phyloP scores from a whole-genome alignment of 768 basidiomycete species.

The Termitomyces sp. region DNA sequence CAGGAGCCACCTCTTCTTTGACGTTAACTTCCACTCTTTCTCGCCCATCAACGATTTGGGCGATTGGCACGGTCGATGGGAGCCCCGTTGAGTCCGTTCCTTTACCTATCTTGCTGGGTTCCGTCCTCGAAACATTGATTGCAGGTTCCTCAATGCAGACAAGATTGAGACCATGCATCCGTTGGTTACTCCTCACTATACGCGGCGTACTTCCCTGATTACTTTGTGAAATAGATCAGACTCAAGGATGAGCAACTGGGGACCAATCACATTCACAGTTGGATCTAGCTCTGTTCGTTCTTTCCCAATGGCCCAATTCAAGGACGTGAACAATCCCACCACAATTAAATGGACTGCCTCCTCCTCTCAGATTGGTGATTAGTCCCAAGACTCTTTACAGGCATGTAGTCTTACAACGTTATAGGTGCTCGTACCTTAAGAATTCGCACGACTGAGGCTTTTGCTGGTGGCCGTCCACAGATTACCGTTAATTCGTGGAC shows the following conservation, averaged over 20 bases:
- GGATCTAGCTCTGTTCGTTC: conserved; percentile 30
- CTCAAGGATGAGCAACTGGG: conserved; percentile 40
- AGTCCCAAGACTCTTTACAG: neutral
- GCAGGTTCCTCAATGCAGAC: conserved; percentile 43
- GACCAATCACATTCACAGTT: conserved; percentile 40
- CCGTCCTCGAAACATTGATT: neutral
- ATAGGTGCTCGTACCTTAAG: conserved; percentile 39
- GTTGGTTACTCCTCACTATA: conserved; percentile 18
- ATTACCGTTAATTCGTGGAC: conserved; percentile 40
- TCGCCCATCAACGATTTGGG: conserved; percentile 35
- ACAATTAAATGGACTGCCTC: conserved; percentile 37
- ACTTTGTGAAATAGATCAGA: conserved; percentile 24
- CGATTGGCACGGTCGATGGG: conserved; percentile 42
- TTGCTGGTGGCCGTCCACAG: conserved; percentile 42
- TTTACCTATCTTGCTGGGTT: neutral
- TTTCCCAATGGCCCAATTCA: conserved; percentile 52
- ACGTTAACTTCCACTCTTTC: conserved; percentile 26
- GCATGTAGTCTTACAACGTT: neutral
- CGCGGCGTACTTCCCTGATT: neutral
- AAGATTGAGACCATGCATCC: conserved; percentile 46
- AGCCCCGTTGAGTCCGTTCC: conserved; percentile 32
- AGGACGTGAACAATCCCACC: conserved; percentile 37
- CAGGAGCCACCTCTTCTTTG: conserved; percentile 31
- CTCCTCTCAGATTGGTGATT: conserved; percentile 35
- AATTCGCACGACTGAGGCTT: conserved; percentile 40